A percentile compares a stretch with the other conserved stretches of the same genome.
Evolutionary conservation across 495 filamentous ascomycete species (phyloP).

Genomic region (Penicillium daleae): DNA sequence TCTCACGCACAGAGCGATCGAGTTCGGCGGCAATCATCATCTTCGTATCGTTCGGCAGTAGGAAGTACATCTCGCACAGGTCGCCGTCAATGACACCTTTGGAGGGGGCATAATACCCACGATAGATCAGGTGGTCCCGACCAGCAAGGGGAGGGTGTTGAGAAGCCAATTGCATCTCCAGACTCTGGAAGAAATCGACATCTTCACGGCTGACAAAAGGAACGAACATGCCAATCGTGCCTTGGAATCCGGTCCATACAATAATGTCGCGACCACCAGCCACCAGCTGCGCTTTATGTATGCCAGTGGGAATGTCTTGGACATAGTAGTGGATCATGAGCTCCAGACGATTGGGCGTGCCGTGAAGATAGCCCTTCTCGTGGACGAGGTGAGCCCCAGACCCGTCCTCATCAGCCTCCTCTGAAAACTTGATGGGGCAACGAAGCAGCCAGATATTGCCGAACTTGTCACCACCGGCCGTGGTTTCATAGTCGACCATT

Average conservation of each 20-base stretch:
- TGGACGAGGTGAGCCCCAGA: constrained; percentile 88
- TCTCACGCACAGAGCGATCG: constrained; percentile 86
- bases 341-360: constrained; percentile 79
- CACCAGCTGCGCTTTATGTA: constrained; percentile 88
- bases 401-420: constrained; percentile 89
- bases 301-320: constrained; percentile 88
- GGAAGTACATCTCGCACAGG: constrained; percentile 86
- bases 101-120: constrained; percentile 94
- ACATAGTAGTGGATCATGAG: constrained; percentile 86
- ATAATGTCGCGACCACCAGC: constrained; percentile 90
- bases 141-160: constrained; percentile 88
- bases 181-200: constrained; percentile 93
- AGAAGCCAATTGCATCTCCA: constrained; percentile 81
- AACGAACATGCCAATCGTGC: constrained; percentile 88
- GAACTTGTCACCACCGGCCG: constrained; percentile 95
- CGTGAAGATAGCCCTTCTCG: constrained; percentile 85
- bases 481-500: constrained; percentile 98
- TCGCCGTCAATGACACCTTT: constrained; percentile 99
- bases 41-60: constrained; percentile 83
- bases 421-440: constrained; percentile 81
- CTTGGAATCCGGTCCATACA: constrained; percentile 92
- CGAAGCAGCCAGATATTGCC: constrained; percentile 94
- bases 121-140: constrained; percentile 91
- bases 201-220: constrained; percentile 91
- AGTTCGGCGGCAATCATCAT: constrained; percentile 92